Conservation (phyloP, 257 asterid species). For the Verbascum thapsus region DNA sequence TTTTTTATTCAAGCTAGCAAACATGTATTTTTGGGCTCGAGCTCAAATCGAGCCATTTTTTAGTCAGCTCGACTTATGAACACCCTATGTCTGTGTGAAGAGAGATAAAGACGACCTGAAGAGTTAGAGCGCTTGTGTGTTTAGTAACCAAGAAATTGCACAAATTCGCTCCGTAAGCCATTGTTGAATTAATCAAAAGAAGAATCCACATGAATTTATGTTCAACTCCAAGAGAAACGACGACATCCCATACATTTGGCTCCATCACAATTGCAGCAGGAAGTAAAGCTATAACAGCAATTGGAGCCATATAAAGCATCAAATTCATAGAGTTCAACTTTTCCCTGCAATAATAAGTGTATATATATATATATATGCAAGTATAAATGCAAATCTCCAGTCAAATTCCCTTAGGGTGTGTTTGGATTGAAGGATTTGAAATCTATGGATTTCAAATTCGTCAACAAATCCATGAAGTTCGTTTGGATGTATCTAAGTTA, state of each 20-base stretch:
- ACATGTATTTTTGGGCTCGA: too few relatives aligned
- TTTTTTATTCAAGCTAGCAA: too few relatives aligned
- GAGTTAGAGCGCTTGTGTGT: slow-evolving; percentile 92
- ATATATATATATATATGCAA: too few relatives aligned
- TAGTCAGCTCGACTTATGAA: too few relatives aligned
- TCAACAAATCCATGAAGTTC: too few relatives aligned
- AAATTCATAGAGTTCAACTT: slow-evolving; percentile 95
- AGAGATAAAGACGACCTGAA: slow-evolving; percentile 61
- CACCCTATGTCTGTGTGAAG: too few relatives aligned
- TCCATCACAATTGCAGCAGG: slow-evolving; percentile 82
- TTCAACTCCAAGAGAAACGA: slow-evolving; percentile 56
- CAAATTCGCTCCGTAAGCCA: slow-evolving; percentile 92
- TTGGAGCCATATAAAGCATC: slow-evolving; percentile 95
- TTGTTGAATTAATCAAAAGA: slow-evolving; percentile 65
- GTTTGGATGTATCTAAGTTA: too few relatives aligned
- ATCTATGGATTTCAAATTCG: too few relatives aligned
- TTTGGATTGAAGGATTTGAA: too few relatives aligned
- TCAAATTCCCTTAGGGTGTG: too few relatives aligned
- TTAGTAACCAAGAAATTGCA: slow-evolving; percentile 93
- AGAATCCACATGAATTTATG: slow-evolving; percentile 70
- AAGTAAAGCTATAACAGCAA: slow-evolving; percentile 76
- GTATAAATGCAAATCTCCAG: too few relatives aligned
- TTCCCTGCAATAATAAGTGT: slow-evolving; percentile 61
- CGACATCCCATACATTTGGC: slow-evolving; percentile 66
- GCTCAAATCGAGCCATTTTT: too few relatives aligned